A percentile compares a stretch with the other conserved stretches of the same genome.
phyloP scores from a whole-genome alignment of 176 grass and related monocot genomes.

The Alopecurus myosuroides region DNA sequence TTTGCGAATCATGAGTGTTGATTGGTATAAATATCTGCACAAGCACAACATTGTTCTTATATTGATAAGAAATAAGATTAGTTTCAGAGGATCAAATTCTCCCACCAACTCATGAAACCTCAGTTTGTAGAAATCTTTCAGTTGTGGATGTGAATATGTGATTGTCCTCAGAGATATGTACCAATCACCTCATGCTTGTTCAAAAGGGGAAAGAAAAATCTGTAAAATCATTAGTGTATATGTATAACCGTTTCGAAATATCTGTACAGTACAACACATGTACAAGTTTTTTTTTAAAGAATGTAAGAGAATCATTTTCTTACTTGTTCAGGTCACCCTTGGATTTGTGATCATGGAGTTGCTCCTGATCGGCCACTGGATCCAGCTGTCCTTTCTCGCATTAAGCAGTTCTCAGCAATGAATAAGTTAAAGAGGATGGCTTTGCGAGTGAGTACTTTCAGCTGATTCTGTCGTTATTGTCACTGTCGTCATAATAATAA shows the following conservation, averaged over 20 bases:
- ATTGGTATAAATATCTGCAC: not conserved
- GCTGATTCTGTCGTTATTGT: not conserved
- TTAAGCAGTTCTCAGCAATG: constrained; percentile 81
- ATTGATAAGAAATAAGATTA: not conserved
- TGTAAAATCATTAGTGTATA: not conserved
- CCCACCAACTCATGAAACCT: not conserved
- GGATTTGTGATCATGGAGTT: constrained; percentile 68
- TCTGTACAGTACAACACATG: not conserved
- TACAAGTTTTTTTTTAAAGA: not conserved
- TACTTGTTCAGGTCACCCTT: constrained; percentile 58
- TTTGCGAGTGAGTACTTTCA: constrained; percentile 46
- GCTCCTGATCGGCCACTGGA: constrained; percentile 73
- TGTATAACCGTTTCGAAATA: not conserved
- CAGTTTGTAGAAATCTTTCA: not conserved
- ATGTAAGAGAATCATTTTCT: not conserved
- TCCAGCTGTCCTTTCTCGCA: constrained; percentile 68
- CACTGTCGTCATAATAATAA: not conserved
- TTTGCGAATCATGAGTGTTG: not conserved
- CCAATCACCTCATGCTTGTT: not conserved
- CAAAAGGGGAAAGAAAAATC: not conserved
- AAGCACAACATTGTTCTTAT: not conserved
- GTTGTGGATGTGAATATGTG: not conserved
- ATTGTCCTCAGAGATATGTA: not conserved
- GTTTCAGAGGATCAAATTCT: not conserved
- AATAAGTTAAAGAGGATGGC: constrained; percentile 92